Conservation (phyloP, 192 early-diverging fungal species). For the Backusella mclennaniae region DNA sequence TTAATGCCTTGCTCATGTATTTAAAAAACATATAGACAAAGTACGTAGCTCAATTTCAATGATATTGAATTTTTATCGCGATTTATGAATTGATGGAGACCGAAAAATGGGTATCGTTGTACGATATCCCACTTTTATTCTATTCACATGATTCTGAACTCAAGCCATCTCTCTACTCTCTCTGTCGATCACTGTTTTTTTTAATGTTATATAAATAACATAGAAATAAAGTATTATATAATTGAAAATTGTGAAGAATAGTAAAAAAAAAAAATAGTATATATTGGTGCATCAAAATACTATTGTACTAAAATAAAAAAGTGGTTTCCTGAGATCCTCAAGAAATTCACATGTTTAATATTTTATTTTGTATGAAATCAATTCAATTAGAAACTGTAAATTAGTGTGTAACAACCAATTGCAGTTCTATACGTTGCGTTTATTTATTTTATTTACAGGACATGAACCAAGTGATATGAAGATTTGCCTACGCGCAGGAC, state of each 20-base stretch:
- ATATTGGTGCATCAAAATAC: too few relatives aligned
- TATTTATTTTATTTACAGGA: conserved; percentile 17
- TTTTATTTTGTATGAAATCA: neutral
- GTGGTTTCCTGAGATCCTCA: neutral
- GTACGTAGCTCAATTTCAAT: too few relatives aligned
- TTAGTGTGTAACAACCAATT: neutral
- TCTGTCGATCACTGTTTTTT: too few relatives aligned
- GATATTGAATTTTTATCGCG: too few relatives aligned
- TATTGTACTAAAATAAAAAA: neutral
- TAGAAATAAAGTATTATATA: neutral
- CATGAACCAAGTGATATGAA: conserved; percentile 63
- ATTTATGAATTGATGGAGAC: too few relatives aligned
- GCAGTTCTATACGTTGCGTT: neutral
- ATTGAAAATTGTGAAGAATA: too few relatives aligned
- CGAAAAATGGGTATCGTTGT: neutral
- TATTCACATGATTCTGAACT: neutral
- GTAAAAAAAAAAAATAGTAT: too few relatives aligned
- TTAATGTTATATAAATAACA: neutral
- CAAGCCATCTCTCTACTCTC: too few relatives aligned
- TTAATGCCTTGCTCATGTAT: too few relatives aligned
- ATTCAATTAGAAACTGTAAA: neutral
- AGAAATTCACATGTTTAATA: neutral
- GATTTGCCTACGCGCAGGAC: conserved; percentile 79
- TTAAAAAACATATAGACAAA: too few relatives aligned
- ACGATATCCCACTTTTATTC: neutral